Evolutionary conservation across 345 rosid genomes (phyloP), one percentile per base, ranked within the genome.

Genomic region (Brassica nigra): DNA sequence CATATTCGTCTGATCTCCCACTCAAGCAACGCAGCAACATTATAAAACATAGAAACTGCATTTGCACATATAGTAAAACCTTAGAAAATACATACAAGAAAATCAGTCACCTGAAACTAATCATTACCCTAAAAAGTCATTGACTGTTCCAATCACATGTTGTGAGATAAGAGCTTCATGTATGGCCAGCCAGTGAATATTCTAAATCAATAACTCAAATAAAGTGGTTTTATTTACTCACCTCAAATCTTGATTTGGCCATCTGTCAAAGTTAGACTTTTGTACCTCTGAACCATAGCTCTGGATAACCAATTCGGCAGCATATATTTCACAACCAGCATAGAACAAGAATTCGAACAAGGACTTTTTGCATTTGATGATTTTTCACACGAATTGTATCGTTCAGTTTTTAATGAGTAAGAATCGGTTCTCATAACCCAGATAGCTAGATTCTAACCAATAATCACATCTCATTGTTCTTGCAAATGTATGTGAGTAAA

Each of bases 1-100:
- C 91, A 95, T 70, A 92, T 95, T 78, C 97, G 85, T 80, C 90
- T 88, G 20, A 94, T 91, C 81, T 95, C 99, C 99, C 99, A 91
- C 4, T 76, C 75, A 66, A 91, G 86, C 52, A 92, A 89, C 5
- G 95, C 97, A 82, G 87, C 91, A 76, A 91, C 90, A 83, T 93
- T 86, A 70, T 87, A 33, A 90, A 28, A 85, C 74, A 83, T 91
- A 90, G 85, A 94, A 92, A 58, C 98, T 97, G 62, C 95, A 91
- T 76, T 92, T 93, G 89, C 95, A 90, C 97, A 91, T 90, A 85
- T 94, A 90, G 80, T 69, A 83, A 81, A 92, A 86, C 84, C 67
- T 75, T 39, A 92, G 87, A 18, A 83, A 73, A 85, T 81, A 42
- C 88, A 97, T 92, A 90, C 71, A 82, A 81, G 8, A 64, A n/a